phyloP scores from a whole-genome alignment of 176 grass and related monocot genomes.

The Chloris gayana region DNA sequence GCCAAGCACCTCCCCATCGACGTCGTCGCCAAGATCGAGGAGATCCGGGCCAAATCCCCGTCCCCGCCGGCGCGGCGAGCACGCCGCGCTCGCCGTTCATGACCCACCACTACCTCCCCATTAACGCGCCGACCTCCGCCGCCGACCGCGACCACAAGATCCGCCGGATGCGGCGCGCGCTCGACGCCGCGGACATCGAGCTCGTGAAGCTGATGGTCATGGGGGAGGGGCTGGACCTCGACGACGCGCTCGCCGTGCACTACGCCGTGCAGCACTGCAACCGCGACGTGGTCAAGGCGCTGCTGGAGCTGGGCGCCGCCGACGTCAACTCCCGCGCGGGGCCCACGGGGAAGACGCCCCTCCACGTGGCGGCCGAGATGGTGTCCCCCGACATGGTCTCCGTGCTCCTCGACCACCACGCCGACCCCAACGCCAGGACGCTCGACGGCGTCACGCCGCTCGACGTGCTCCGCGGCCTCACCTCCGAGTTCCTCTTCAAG shows the following conservation, averaged over 20 bases:
- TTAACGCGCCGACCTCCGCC: constrained; percentile 44
- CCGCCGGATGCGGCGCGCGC: constrained; percentile 80
- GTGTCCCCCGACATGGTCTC: constrained; percentile 95
- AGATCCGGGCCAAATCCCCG: constrained; percentile 77
- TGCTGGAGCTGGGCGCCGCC: constrained; percentile 95
- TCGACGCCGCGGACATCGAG: constrained; percentile 96
- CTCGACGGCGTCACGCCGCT: constrained; percentile 81
- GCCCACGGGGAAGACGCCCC: constrained; percentile 71
- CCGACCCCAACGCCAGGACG: constrained; percentile 82
- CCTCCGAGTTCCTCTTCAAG: constrained; percentile 99
- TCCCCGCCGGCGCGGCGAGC: background rate
- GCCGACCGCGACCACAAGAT: constrained; percentile 83
- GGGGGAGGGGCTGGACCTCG: constrained; percentile 96
- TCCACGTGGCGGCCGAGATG: constrained; percentile 93
- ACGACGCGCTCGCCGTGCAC: constrained; percentile 91
- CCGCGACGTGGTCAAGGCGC: constrained; percentile 96
- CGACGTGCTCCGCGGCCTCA: constrained; percentile 87
- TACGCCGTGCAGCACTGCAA: constrained; percentile 88
- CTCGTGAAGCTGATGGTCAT: constrained; percentile 99
- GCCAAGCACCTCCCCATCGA: constrained; percentile 94
- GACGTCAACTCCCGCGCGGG: constrained; percentile 90
- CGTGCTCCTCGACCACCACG: constrained; percentile 97
- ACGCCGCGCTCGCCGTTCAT: constrained; percentile 65
- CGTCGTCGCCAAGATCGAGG: constrained; percentile 74
- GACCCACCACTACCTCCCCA: constrained; percentile 61